Percentiles rank a stretch among this genome's conserved stretches.
Conservation (phyloP, 2,329 filamentous ascomycete genomes). For the Trichoderma sp. region DNA sequence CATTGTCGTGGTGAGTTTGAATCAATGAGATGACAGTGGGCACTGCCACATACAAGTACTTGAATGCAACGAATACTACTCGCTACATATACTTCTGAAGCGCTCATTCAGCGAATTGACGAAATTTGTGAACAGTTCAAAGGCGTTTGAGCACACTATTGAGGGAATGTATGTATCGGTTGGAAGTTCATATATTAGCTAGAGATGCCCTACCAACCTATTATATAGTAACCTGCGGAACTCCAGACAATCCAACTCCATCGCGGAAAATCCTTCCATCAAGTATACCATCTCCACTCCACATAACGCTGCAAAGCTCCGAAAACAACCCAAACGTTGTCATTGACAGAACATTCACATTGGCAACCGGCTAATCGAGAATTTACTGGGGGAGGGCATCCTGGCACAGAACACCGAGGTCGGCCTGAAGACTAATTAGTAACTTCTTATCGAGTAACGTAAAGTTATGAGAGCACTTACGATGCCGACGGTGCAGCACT, state of each 20-base stretch:
- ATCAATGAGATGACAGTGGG: neutral
- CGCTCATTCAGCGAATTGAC: neutral
- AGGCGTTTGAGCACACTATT: neutral
- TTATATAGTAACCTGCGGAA: neutral
- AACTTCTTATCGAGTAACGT: neutral
- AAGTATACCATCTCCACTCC: neutral
- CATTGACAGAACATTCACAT: neutral
- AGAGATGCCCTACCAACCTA: neutral
- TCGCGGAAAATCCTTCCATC: neutral
- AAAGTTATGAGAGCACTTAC: conserved; percentile 1
- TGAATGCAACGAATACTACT: neutral
- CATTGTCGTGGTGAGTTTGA: neutral
- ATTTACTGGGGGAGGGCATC: conserved; percentile 8
- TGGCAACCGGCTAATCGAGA: neutral
- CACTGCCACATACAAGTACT: neutral
- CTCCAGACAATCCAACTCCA: neutral
- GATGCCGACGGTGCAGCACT: neutral
- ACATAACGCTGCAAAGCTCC: neutral
- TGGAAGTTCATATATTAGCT: neutral
- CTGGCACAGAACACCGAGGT: neutral
- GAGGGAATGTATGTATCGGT: neutral
- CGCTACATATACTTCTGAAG: neutral
- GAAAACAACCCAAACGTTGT: neutral
- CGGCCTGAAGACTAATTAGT: neutral
- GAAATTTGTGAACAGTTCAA: neutral